A percentile compares a stretch with the other conserved stretches of the same genome.
phyloP scores from a whole-genome alignment of 352 stramenopile species.

The Globisporangium cederbergense region DNA sequence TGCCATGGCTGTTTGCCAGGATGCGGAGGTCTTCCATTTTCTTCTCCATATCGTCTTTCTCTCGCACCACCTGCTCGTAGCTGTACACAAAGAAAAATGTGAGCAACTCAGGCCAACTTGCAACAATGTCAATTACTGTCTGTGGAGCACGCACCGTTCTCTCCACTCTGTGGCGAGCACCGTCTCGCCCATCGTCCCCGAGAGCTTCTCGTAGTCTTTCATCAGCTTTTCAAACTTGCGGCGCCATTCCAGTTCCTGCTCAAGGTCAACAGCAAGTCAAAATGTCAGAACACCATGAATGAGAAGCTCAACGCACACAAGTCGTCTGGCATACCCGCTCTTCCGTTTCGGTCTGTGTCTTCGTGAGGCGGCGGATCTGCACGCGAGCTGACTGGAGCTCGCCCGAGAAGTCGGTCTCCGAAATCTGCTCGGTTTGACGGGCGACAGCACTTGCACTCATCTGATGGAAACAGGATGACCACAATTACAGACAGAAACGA shows the following conservation, averaged over 20 bases:
- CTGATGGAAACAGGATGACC: slow-evolving; percentile 20
- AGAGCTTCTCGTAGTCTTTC: slow-evolving; percentile 86
- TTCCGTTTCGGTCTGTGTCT: slow-evolving; percentile 69
- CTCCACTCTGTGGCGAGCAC: slow-evolving; percentile 83
- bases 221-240: slow-evolving; percentile 84
- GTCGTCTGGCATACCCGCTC: slow-evolving; percentile 41
- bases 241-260: slow-evolving; percentile 71
- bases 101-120: too few species aligned
- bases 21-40: slow-evolving; percentile 66
- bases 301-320: neutral
- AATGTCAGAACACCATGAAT: neutral
- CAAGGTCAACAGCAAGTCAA: neutral
- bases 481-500: neutral
- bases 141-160: slow-evolving; percentile 36
- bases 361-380: slow-evolving; percentile 73
- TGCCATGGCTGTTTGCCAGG: slow-evolving; percentile 28
- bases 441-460: slow-evolving; percentile 76
- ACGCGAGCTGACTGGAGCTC: slow-evolving; percentile 71
- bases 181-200: slow-evolving; percentile 82
- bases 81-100: slow-evolving; percentile 16
- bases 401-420: slow-evolving; percentile 61
- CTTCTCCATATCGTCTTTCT: slow-evolving; percentile 77
- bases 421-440: slow-evolving; percentile 76
- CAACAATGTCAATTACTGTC: neutral
- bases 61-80: slow-evolving; percentile 69